Conservation (phyloP, 306 rosid genomes). For the peach (Prunus persica) region DNA sequence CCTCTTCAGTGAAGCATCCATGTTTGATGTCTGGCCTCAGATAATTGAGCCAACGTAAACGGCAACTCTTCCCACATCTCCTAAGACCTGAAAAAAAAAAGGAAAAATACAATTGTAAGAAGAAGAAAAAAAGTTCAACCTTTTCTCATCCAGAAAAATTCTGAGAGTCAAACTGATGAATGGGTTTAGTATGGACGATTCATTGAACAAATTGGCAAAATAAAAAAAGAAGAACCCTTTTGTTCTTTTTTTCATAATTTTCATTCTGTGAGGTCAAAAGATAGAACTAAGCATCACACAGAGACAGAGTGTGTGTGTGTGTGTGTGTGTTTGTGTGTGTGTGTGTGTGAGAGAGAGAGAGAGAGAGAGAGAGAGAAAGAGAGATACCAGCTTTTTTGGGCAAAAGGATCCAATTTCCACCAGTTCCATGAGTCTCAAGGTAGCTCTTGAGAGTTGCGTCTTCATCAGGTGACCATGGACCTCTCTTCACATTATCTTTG, state of each 20-base stretch:
- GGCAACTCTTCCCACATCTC: constrained; percentile 93
- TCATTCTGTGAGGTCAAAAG: background rate
- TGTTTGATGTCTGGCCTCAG: constrained; percentile 87
- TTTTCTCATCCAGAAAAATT: background rate
- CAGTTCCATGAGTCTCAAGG: constrained; percentile 62
- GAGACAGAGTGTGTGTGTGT: too few relatives aligned
- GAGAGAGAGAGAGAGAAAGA: background rate
- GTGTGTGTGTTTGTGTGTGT: too few relatives aligned
- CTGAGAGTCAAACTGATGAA: background rate
- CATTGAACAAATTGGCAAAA: background rate
- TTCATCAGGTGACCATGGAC: constrained; percentile 96
- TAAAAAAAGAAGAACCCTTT: background rate
- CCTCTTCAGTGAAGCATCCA: constrained; percentile 83
- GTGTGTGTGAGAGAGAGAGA: too few relatives aligned
- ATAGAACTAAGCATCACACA: background rate
- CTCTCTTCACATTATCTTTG: constrained; percentile 80
- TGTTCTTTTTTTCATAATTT: background rate
- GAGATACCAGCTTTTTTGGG: constrained; percentile 79
- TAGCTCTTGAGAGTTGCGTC: constrained; percentile 71
- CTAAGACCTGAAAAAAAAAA: constrained; percentile 43
- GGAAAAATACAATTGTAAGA: background rate
- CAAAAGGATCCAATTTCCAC: constrained; percentile 78
- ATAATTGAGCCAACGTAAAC: constrained; percentile 85
- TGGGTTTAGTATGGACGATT: too few relatives aligned
- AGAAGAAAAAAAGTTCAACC: background rate